These are phyloP conservation scores for Evernia prunastri DNA, from an alignment of 495 filamentous ascomycete species.

Conservation along the genomic window DNA sequence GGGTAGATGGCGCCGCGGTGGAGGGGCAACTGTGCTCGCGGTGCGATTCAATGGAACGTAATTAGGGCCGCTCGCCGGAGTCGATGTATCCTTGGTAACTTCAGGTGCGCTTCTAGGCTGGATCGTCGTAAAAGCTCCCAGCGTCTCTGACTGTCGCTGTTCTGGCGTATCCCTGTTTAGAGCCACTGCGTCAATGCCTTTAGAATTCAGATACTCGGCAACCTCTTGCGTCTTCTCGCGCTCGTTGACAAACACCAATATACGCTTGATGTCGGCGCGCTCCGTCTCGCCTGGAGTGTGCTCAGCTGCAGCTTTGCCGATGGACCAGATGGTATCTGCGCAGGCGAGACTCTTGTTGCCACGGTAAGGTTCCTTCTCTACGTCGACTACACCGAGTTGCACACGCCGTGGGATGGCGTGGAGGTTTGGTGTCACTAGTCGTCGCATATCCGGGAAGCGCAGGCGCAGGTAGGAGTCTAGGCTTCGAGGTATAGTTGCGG, in stretches of 20 bases:
- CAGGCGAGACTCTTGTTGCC: conserved; percentile 89
- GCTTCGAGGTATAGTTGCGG: conserved; percentile 86
- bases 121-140: conserved; percentile 63
- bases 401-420: conserved; percentile 94
- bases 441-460: conserved; percentile 71
- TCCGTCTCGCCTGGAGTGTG: conserved; percentile 25
- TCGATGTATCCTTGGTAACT: conserved; percentile 28
- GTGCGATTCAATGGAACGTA: conserved; percentile 15
- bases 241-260: conserved; percentile 97
- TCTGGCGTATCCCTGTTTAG: conserved; percentile 75
- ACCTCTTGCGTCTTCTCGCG: conserved; percentile 79
- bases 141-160: conserved; percentile 62
- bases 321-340: conserved; percentile 88
- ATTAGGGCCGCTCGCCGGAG: conserved; percentile 24
- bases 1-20: conserved; percentile 38
- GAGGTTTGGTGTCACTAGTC: conserved; percentile 88
- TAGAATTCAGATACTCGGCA: conserved; percentile 68
- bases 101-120: conserved; percentile 13
- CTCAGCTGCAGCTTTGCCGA: conserved; percentile 63
- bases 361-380: conserved; percentile 79
- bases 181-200: conserved; percentile 80
- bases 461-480: conserved; percentile 76
- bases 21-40: conserved; percentile 4
- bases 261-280: conserved; percentile 63
- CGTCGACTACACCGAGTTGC: conserved; percentile 87